Conservation (phyloP, 73 alveolate genomes). For the Breviolum minutum region DNA sequence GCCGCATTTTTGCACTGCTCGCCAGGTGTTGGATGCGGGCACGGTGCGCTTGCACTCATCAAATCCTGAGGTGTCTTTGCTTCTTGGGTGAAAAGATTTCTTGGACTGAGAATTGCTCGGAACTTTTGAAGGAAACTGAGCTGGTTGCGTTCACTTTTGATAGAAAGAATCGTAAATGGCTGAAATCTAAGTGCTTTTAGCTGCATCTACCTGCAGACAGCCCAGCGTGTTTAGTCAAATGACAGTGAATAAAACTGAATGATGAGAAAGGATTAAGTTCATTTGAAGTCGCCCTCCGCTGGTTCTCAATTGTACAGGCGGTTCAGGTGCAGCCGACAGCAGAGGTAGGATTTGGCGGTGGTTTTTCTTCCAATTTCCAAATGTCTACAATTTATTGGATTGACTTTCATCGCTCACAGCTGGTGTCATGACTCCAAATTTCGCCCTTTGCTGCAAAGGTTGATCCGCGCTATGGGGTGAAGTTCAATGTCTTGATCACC, state of each 20-base stretch:
- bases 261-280: too few relatives aligned
- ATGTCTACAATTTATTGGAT: neutral
- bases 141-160: too few relatives aligned
- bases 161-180: too few relatives aligned
- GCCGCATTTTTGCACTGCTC: neutral
- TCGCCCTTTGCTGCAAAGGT: too few relatives aligned
- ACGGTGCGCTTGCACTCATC: conserved; percentile 89
- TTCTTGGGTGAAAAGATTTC: too few relatives aligned
- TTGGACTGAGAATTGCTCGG: too few relatives aligned
- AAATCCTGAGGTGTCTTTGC: conserved; percentile 40
- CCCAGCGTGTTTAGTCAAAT: too few relatives aligned
- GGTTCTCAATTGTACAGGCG: neutral
- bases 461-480: conserved; percentile 94
- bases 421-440: neutral
- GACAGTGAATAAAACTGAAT: too few relatives aligned
- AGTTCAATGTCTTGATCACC: conserved; percentile 63
- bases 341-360: neutral
- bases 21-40: conserved; percentile 80
- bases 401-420: neutral
- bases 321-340: conserved; percentile 87
- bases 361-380: neutral
- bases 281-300: too few relatives aligned
- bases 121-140: too few relatives aligned
- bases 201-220: too few relatives aligned
- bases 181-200: too few relatives aligned